Base-by-base conservation (phyloP, 441 rosid genomes). In the Aquilaria agallochum region DNA sequence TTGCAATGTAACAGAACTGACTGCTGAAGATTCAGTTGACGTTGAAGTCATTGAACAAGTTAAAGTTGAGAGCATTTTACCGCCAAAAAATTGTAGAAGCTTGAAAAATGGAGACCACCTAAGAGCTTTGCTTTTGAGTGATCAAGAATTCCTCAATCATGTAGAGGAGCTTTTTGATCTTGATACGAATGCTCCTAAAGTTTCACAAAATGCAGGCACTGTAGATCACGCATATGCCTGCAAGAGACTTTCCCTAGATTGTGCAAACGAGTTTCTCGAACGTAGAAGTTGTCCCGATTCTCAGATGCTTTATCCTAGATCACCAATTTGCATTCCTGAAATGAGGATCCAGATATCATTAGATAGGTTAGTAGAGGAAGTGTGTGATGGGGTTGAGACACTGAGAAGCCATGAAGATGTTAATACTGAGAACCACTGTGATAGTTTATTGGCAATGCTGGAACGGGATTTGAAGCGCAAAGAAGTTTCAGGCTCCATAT, bases 341-440 rank as follows among this genome's bases (percentile, higher is more conserved):
- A 12, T 59, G 45, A 75, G 83, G 76, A 62, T 59, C 54, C 53
- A 31, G 57, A 34, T 77, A 44, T 68, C 85, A 32, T 44, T 86
- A 56, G 89, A 82, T 55, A 76, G 74, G 69, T 47, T 93, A 72
- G 64, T 86, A 68, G 85, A 65, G 59, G 89, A 90, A 67, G 71
- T 89, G 32, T 77, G 78, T 42, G 61, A 76, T 3, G 89, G 78
- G 20, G 55, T 84, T 31, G 82, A 83, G 60, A 57, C 67, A 61
- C 70, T 94, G 44, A 70, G 53, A 45, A 80, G 80, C 76, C 80
- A 81, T 66, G 60, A 64, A 40, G 74, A 80, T 55, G 70, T 45
- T 46, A 68, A 53, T 40, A 36, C 68, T 4, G 69, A 70, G 57
- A 60, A 65, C 58, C 70, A 50, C 40, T 34, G 50, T 11, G 90